Conservation (phyloP, 2,329 filamentous ascomycete genomes). For the Aspergillus thermomutatus region DNA sequence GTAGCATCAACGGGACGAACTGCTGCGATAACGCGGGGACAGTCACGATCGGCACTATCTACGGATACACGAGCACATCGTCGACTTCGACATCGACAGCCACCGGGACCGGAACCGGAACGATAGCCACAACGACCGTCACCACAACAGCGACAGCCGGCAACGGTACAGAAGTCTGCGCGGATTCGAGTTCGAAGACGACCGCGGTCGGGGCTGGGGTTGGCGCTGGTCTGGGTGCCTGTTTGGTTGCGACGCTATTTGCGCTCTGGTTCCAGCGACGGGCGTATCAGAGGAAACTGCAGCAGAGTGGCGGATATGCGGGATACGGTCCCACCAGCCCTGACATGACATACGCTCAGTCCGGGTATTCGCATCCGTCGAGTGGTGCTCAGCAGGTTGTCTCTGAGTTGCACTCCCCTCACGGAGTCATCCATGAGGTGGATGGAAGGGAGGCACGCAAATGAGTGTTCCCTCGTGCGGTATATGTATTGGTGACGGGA, state of each 20-base stretch:
- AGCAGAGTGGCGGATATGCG: neutral
- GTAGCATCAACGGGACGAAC: slow-evolving; percentile 1
- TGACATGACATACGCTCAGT: neutral
- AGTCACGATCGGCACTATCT: slow-evolving; percentile 2
- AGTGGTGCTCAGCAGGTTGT: neutral
- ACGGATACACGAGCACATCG: neutral
- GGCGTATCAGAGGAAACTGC: neutral
- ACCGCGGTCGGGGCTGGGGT: neutral
- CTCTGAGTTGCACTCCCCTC: neutral
- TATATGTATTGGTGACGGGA: too few relatives aligned
- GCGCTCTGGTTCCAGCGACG: slow-evolving; percentile 3
- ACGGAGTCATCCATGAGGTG: neutral
- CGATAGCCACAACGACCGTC: neutral
- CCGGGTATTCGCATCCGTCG: neutral
- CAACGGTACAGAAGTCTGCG: neutral
- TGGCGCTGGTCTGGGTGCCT: slow-evolving; percentile 2
- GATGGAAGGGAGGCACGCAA: neutral
- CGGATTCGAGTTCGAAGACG: neutral
- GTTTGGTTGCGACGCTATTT: neutral
- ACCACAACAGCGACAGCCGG: neutral
- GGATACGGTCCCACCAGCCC: neutral
- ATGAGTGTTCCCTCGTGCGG: neutral
- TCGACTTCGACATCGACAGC: neutral
- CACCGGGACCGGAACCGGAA: neutral
- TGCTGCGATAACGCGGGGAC: slow-evolving; percentile 4